phyloP scores from a whole-genome alignment of 1,284 basidiomycete genomes.

The Cronartium quercuum region DNA sequence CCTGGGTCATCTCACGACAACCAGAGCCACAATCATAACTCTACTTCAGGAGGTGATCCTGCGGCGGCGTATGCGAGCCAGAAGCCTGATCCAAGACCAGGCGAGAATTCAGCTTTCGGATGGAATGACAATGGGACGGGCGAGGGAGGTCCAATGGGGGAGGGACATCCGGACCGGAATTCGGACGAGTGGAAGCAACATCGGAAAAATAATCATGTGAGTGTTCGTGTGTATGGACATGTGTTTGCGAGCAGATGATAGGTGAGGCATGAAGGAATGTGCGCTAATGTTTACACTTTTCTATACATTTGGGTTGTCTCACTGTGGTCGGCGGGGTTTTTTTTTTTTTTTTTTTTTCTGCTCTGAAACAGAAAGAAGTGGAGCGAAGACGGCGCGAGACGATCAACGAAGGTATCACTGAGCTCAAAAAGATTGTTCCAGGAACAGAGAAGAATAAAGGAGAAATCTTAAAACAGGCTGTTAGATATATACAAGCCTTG shows the following conservation, averaged over 20 bases:
- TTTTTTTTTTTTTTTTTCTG: background rate
- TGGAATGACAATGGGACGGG: background rate
- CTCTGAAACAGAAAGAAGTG: constrained; percentile 73
- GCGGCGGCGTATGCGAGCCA: too few relatives aligned
- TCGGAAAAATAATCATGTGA: constrained; percentile 75
- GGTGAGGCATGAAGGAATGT: constrained; percentile 44
- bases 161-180: background rate
- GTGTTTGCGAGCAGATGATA: constrained; percentile 40
- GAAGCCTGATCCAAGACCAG: background rate
- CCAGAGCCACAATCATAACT: background rate
- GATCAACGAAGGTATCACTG: constrained; percentile 92
- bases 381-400: constrained; percentile 86
- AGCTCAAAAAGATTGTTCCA: constrained; percentile 80
- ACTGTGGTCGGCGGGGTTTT: background rate
- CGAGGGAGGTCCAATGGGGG: background rate
- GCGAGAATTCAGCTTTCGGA: background rate
- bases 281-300: constrained; percentile 43
- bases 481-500: constrained; percentile 78
- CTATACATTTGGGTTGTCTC: constrained; percentile 44
- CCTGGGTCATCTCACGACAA: background rate
- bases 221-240: constrained; percentile 45
- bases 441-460: constrained; percentile 84
- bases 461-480: constrained; percentile 73
- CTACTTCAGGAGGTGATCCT: background rate
- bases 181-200: constrained; percentile 66